A percentile compares a stretch with the other conserved stretches of the same genome.
phyloP scores from a whole-genome alignment of 495 filamentous ascomycete genomes.

The Lophiotrema nucula region DNA sequence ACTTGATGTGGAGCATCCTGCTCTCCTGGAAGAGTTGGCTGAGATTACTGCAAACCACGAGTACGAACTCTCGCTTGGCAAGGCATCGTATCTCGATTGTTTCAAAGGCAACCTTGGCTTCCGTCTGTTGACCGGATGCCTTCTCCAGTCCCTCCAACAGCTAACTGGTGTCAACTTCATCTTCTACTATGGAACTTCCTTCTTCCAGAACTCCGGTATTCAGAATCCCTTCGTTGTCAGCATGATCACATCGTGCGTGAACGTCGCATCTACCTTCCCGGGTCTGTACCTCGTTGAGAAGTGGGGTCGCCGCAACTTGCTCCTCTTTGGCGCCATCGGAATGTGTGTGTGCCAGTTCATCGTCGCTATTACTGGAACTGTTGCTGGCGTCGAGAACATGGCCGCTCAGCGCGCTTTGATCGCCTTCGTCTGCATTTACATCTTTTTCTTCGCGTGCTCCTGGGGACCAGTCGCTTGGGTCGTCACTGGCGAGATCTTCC shows the following conservation, averaged over 20 bases:
- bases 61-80: conserved; percentile 66
- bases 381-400: conserved; percentile 44
- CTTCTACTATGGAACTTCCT: conserved; percentile 65
- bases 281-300: conserved; percentile 68
- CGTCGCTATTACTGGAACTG: conserved; percentile 62
- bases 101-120: conserved; percentile 42
- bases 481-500: conserved; percentile 45
- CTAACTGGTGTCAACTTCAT: conserved; percentile 51
- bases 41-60: conserved; percentile 71
- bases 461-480: conserved; percentile 64
- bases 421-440: conserved; percentile 78
- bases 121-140: conserved; percentile 70
- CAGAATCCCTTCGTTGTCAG: conserved; percentile 64
- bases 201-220: conserved; percentile 62
- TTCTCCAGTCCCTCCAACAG: conserved; percentile 74
- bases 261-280: conserved; percentile 70
- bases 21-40: conserved; percentile 64
- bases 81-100: conserved; percentile 62
- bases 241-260: conserved; percentile 72
- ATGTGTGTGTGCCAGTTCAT: conserved; percentile 63
- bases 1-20: conserved; percentile 59
- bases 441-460: conserved; percentile 76
- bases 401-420: conserved; percentile 55
- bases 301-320: conserved; percentile 65
- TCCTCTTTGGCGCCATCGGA: conserved; percentile 66